Conservation (phyloP, 306 rosid species). For the Calophaca sinica region DNA sequence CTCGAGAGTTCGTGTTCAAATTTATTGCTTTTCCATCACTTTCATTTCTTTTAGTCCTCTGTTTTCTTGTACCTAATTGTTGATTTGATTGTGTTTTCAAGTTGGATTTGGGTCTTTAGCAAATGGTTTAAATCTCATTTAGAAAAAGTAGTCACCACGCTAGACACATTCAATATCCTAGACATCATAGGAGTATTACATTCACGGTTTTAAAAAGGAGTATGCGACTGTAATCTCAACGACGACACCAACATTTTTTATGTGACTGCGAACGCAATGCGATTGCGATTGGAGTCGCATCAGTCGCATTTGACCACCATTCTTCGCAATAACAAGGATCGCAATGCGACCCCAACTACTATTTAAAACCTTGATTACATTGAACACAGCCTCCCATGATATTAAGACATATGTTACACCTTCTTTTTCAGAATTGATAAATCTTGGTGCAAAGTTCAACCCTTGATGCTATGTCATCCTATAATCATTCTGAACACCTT, state of each 20-base stretch:
- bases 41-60: constrained; percentile 37
- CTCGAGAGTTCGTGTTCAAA: constrained; percentile 56
- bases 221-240: too few species aligned
- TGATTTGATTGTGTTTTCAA: not conserved
- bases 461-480: constrained; percentile 39
- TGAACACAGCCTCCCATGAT: constrained; percentile 15
- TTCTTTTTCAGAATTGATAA: constrained; percentile 37
- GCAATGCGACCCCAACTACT: too few species aligned
- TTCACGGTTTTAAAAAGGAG: too few species aligned
- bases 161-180: too few species aligned
- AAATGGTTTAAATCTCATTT: too few species aligned
- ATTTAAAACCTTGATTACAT: not conserved
- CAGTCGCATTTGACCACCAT: too few species aligned
- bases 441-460: constrained; percentile 34
- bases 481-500: constrained; percentile 48
- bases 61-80: constrained; percentile 33
- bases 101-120: constrained; percentile 7
- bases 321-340: too few species aligned
- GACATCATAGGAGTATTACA: too few species aligned
- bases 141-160: too few species aligned
- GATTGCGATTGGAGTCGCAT: too few species aligned
- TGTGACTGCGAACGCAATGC: too few species aligned
- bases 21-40: constrained; percentile 47
- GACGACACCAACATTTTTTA: too few species aligned
- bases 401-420: constrained; percentile 28